A percentile compares a stretch with the other conserved stretches of the same genome.
Conservation (phyloP, 768 basidiomycete genomes). For the Mycena albidolilacea region DNA sequence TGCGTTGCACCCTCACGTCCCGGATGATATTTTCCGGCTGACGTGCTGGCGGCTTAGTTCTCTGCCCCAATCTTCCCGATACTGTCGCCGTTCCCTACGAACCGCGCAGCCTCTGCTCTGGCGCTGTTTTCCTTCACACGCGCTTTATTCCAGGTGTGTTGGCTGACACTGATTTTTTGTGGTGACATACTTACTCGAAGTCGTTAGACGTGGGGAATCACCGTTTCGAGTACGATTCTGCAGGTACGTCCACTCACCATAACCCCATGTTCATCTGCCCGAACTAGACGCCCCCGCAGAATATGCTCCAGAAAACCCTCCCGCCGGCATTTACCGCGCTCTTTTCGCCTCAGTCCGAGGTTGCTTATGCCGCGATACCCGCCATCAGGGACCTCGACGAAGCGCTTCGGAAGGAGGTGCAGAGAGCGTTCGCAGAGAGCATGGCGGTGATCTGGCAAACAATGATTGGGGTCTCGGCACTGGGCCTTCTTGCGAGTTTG, state of each 20-base stretch:
- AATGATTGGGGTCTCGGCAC: conserved; percentile 37
- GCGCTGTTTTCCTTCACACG: conserved; percentile 49
- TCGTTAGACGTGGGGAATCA: background rate
- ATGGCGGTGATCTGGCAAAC: conserved; percentile 56
- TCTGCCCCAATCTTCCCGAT: conserved; percentile 51
- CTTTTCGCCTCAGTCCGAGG: conserved; percentile 11
- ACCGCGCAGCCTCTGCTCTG: conserved; percentile 54
- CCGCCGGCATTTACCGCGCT: conserved; percentile 5
- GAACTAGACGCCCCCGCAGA: conserved; percentile 41
- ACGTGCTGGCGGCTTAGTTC: conserved; percentile 8
- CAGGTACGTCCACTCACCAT: background rate
- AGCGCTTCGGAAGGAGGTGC: conserved; percentile 48
- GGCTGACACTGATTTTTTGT: too few species aligned
- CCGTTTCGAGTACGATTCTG: background rate
- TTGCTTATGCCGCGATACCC: conserved; percentile 28
- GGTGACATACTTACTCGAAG: too few species aligned
- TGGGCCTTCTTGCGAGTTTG: too few species aligned
- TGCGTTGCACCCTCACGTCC: background rate
- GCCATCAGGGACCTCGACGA: conserved; percentile 38
- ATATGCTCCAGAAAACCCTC: conserved; percentile 49
- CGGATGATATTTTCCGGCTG: too few species aligned
- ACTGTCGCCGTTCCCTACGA: conserved; percentile 53
- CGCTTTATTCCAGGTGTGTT: background rate
- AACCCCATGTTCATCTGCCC: too few species aligned
- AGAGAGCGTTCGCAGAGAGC: conserved; percentile 56